Evolutionary conservation across 257 asterid genomes (phyloP), one percentile per base, ranked within the genome.

Genomic region (Lithospermum erythrorhizon): DNA sequence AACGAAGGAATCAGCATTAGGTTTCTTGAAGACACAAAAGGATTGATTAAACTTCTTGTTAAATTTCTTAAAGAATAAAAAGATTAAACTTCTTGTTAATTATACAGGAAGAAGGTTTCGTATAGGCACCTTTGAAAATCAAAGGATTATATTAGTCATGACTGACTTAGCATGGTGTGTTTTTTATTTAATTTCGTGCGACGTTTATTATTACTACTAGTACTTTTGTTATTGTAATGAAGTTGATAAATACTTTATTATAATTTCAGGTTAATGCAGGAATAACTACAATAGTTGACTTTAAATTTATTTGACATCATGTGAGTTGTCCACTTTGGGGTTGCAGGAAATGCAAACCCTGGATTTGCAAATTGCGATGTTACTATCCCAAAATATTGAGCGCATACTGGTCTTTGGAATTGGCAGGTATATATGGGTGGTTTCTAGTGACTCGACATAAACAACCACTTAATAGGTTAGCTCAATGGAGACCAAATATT

Each of bases 281-380:
- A 3, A 61, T 65, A 32, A 69, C 85, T 0, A 83, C 91, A 9
- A n/a, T 81, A 81, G 18, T 70, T 83, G 27, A 66, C 81, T 21
- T 2, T 83, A 61, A 81, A 68, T 63, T 58, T 74, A 21, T 81
- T 83, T 74, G 69, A 72, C 11, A 64, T 81, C 51, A 71, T 76
- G 64, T 85, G 87, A 57, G 72, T 83, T 41, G 73, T 83, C 51
- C 87, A 83, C 35, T 71, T 74, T 65, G 91, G 91, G 3, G 77
- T 81, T 63, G 85, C 83, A 18, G 91, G 87, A 58, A 81, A 79
- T 67, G 77, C 76, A 56, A 73, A 81, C 51, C 77, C 85, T 41
- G 37, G 69, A 9, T 58, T 70, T 8, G 62, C 74, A 51, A 64
- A 78, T 25, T 85, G 87, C 45, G 90, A 83, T 74, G 90, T 83